Evolutionary conservation across 1,284 basidiomycete genomes (phyloP), one percentile per base, ranked within the genome.

Genomic region (Pseudozyma pruni): DNA sequence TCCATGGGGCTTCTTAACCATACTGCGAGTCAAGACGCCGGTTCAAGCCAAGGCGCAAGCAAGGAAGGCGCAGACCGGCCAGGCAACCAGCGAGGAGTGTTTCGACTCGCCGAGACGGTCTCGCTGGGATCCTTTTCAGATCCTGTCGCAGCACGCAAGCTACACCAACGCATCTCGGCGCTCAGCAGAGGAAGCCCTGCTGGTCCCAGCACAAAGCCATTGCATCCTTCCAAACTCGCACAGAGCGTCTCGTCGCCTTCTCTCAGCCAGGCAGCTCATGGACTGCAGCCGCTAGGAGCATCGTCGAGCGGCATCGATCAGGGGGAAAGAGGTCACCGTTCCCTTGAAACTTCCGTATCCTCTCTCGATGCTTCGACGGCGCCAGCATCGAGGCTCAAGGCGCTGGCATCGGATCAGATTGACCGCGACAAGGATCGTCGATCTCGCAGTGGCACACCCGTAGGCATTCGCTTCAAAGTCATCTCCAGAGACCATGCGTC

Each of bases 91-190:
- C 42, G 54, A 20, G 75, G 74, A 27, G 64, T 80, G 13, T 80
- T 80, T 35, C 74, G 78, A n/a, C 51, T 77, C 14, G 75, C 74
- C 3, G 73, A 80, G 42, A 80, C 78, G 0, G 57, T 75, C 2
- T 64, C 72, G n/a, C 42, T 76, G 0, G 33, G 60, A 19, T 72
- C 72, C 22, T 76, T 76, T 52, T 59, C 61, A n/a, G 61, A 74
- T 51, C 56, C 60, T 13, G 32, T 63, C 6, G 64, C 60, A 23
- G 67, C 71, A 16, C 53, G 59, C 10, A 56, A 54, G 38, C 43
- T 73, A 2, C 71, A 69, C 29, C 53, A 70, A 17, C 66, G 71
- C 20, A 73, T 73, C 49, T 49, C 66, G 14, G 64, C 60, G 10
- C 57, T 72, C 19, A 72, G 52, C 39, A 33, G 50, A 39, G 51